Conservation (phyloP, 345 rosid species). For the Acer yangbiense region DNA sequence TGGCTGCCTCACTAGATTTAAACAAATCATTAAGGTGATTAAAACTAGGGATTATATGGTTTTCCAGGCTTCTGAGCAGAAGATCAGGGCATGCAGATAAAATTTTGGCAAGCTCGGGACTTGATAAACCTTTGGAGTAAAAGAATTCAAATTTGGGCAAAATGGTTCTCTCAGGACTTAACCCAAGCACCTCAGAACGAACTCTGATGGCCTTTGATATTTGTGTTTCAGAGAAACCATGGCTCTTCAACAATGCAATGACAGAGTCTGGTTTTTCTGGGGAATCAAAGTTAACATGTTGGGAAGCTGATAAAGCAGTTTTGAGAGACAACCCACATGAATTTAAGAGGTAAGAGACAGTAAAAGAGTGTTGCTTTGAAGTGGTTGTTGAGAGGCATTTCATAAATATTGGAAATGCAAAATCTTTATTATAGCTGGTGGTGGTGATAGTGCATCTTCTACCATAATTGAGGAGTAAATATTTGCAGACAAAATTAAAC, state of each 20-base stretch:
- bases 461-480: not conserved
- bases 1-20: conserved; percentile 7
- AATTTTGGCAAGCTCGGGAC: conserved; percentile 15
- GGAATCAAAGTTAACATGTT: not conserved
- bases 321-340: too few relatives aligned
- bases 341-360: conserved; percentile 41
- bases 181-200: conserved; percentile 5
- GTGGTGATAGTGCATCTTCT: not conserved
- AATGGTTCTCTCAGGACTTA: conserved; percentile 29
- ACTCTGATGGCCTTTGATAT: conserved; percentile 18
- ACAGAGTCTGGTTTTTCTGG: conserved; percentile 17
- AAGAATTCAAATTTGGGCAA: conserved; percentile 44
- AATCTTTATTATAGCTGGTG: not conserved
- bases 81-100: not conserved
- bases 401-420: not conserved
- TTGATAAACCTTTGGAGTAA: conserved; percentile 33
- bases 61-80: conserved; percentile 29
- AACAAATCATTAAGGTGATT: conserved; percentile 21
- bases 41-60: conserved; percentile 30
- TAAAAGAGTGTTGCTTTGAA: conserved; percentile 20
- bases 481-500: not conserved
- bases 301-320: too few relatives aligned
- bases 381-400: conserved; percentile 8
- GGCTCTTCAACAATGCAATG: conserved; percentile 17
- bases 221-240: conserved; percentile 32